Conservation (phyloP, 495 filamentous ascomycete species). For the Aspergillus steynii region DNA sequence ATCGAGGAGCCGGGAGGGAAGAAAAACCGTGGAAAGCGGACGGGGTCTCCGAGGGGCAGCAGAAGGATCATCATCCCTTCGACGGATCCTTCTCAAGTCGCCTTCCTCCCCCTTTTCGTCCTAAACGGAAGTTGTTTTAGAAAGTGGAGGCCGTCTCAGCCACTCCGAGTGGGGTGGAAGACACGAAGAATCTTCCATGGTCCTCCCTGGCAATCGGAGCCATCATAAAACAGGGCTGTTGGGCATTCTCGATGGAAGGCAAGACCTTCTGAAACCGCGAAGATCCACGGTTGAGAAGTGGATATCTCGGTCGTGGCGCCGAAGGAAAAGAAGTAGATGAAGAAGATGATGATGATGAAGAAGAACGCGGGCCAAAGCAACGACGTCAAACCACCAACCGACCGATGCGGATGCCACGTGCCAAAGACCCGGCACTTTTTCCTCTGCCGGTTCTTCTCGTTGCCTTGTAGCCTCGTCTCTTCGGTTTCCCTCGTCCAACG, state of each 20-base stretch:
- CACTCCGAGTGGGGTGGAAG: conserved; percentile 25
- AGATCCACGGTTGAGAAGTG: background rate
- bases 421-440: too few species aligned
- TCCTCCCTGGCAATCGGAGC: background rate
- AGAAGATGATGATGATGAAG: conserved; percentile 10
- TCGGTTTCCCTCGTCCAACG: too few species aligned
- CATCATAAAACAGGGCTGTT: background rate
- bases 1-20: conserved; percentile 4
- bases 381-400: too few species aligned
- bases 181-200: conserved; percentile 27
- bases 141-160: conserved; percentile 20
- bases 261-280: background rate
- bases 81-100: background rate
- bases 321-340: conserved; percentile 1
- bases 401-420: background rate
- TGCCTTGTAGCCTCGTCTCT: too few species aligned
- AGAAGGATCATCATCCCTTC: background rate
- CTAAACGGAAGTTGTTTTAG: conserved; percentile 16
- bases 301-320: too few species aligned
- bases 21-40: background rate
- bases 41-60: background rate
- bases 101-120: background rate
- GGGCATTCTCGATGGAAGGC: background rate
- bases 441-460: too few species aligned
- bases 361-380: conserved; percentile 14